A percentile compares a stretch with the other conserved stretches of the same genome.
These are phyloP conservation scores for Bisporella sp. DNA, from an alignment of 2,329 filamentous ascomycete species.

Conservation along the genomic window DNA sequence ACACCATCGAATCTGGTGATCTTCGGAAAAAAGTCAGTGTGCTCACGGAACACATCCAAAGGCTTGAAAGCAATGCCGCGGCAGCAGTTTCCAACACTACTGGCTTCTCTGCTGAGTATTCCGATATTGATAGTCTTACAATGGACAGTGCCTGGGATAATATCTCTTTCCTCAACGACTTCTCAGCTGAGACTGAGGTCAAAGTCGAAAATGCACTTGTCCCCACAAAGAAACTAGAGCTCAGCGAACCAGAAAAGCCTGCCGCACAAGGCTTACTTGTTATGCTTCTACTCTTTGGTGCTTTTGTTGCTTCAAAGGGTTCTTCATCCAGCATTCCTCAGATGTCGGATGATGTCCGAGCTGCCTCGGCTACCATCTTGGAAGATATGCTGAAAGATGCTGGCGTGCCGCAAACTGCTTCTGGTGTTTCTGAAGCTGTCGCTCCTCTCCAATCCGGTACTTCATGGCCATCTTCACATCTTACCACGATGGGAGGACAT, in stretches of 20 bases:
- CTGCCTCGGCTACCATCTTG: conserved; percentile 69
- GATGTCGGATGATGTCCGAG: conserved; percentile 74
- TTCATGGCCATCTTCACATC: conserved; percentile 37
- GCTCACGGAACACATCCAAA: conserved; percentile 65
- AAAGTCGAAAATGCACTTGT: conserved; percentile 50
- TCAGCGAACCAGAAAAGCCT: conserved; percentile 50
- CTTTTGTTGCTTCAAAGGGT: conserved; percentile 87
- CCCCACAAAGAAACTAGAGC: conserved; percentile 46
- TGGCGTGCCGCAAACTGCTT: conserved; percentile 44
- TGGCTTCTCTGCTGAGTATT: conserved; percentile 64
- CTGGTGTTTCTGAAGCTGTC: conserved; percentile 32
- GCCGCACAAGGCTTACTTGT: conserved; percentile 77
- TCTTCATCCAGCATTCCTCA: conserved; percentile 66
- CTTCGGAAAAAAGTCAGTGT: conserved; percentile 88
- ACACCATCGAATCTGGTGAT: conserved; percentile 85
- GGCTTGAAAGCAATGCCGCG: conserved; percentile 58
- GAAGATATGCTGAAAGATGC: conserved; percentile 79
- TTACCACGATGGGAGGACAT: conserved; percentile 34
- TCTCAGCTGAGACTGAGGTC: conserved; percentile 53
- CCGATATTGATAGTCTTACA: conserved; percentile 75
- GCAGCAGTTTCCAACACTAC: conserved; percentile 46
- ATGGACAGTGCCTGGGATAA: conserved; percentile 81
- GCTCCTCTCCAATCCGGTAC: conserved; percentile 45
- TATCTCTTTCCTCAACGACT: conserved; percentile 70
- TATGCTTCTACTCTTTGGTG: conserved; percentile 94